Conservation (phyloP, 2,329 filamentous ascomycete genomes). For the Fusarium acutatum region DNA sequence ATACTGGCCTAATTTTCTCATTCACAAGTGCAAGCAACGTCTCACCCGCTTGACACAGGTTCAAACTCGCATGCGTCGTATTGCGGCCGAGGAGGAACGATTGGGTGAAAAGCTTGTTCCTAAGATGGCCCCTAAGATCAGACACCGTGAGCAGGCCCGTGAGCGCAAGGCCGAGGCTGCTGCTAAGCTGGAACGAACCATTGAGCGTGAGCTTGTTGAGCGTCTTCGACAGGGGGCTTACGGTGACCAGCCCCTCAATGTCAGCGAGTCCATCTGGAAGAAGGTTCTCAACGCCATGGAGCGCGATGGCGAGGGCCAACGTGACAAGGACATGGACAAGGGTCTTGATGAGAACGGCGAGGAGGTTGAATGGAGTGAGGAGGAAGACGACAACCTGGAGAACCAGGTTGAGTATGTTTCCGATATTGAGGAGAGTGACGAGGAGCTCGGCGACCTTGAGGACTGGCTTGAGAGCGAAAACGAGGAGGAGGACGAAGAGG, state of each 20-base stretch:
- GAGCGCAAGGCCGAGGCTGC: constrained; percentile 81
- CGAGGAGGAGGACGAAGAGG: constrained; percentile 67
- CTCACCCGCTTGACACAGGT: constrained; percentile 93
- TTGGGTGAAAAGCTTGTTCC: constrained; percentile 89
- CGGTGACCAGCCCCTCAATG: constrained; percentile 92
- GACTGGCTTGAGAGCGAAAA: constrained; percentile 88
- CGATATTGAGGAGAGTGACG: constrained; percentile 85
- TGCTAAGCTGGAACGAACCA: constrained; percentile 93
- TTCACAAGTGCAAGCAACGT: constrained; percentile 96
- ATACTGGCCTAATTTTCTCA: constrained; percentile 94
- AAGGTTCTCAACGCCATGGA: constrained; percentile 93
- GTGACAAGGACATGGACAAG: constrained; percentile 89
- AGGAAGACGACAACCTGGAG: constrained; percentile 76
- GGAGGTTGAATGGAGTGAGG: constrained; percentile 71
- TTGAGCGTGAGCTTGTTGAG: constrained; percentile 94
- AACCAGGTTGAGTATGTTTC: constrained; percentile 92
- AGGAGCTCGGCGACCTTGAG: constrained; percentile 82
- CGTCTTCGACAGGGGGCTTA: constrained; percentile 91
- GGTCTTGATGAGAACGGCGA: constrained; percentile 83
- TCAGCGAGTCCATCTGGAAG: constrained; percentile 96
- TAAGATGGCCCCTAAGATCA: constrained; percentile 90
- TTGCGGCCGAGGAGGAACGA: constrained; percentile 89
- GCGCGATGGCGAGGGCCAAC: constrained; percentile 80
- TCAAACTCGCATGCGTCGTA: constrained; percentile 77
- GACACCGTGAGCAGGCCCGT: constrained; percentile 76